Percentiles rank a stretch among this genome's conserved stretches.
Evolutionary conservation across 768 basidiomycete genomes (phyloP).

Genomic region (Suillus brevipes): DNA sequence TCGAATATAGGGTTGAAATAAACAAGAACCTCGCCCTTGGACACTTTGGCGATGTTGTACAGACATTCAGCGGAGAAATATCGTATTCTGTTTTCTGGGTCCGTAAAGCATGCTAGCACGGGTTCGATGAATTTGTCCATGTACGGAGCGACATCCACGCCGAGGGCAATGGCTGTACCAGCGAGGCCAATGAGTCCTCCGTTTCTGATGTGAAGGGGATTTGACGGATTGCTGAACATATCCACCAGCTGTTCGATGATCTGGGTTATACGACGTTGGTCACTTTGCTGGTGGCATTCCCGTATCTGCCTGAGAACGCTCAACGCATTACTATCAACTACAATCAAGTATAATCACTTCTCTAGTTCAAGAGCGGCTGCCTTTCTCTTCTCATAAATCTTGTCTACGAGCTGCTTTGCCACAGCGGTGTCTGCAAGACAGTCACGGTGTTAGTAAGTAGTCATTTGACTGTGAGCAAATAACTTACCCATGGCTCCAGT

Average conservation of each 20-base stretch:
- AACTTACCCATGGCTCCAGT: conserved; percentile 4
- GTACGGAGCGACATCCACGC: conserved; percentile 90
- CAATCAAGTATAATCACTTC: conserved; percentile 54
- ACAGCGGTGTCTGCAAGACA: conserved; percentile 61
- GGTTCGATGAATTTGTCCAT: conserved; percentile 92
- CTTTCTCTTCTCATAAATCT: conserved; percentile 96
- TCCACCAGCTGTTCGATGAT: conserved; percentile 95
- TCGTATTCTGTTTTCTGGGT: conserved; percentile 90
- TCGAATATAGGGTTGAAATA: conserved; percentile 99
- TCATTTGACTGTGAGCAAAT: not conserved
- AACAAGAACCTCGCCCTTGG: conserved; percentile 93
- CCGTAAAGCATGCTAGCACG: conserved; percentile 87
- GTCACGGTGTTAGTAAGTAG: not conserved
- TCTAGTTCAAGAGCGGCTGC: conserved; percentile 94
- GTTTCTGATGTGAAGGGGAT: conserved; percentile 87
- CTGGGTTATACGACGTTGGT: conserved; percentile 75
- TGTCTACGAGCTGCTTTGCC: conserved; percentile 82
- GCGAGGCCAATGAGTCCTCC: conserved; percentile 96
- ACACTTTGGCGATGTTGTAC: conserved; percentile 97
- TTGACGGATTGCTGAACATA: conserved; percentile 83
- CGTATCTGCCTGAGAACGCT: conserved; percentile 64
- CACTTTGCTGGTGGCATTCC: conserved; percentile 81
- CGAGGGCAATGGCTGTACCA: conserved; percentile 94
- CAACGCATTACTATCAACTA: conserved; percentile 1
- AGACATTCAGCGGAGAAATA: conserved; percentile 98